Conservation (phyloP, 2,329 filamentous ascomycete species). For the Onygenales sp. region DNA sequence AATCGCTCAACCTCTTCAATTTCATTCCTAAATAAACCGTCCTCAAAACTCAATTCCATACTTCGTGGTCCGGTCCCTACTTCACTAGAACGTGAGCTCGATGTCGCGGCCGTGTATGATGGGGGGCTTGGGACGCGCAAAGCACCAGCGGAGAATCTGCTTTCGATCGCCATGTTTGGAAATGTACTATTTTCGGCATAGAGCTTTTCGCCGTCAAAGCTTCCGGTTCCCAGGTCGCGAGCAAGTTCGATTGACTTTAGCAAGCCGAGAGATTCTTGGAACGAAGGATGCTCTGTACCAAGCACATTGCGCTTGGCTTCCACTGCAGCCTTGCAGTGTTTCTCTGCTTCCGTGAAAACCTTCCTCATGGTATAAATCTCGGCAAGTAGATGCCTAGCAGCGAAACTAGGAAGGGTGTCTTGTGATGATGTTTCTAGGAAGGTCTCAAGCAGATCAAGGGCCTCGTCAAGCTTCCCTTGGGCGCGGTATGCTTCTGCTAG, state of each 20-base stretch:
- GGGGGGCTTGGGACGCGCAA: too few relatives aligned
- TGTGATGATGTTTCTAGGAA: background rate
- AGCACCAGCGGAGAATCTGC: too few relatives aligned
- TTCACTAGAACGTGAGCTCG: too few relatives aligned
- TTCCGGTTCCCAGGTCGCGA: too few relatives aligned
- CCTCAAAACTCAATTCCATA: too few relatives aligned
- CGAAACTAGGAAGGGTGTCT: background rate
- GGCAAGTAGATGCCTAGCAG: background rate
- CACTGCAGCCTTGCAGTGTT: background rate
- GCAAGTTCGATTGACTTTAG: background rate
- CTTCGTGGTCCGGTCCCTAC: too few relatives aligned
- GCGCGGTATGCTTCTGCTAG: background rate
- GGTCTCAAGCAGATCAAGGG: background rate
- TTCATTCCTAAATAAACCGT: too few relatives aligned
- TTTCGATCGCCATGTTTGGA: too few relatives aligned
- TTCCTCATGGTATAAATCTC: background rate
- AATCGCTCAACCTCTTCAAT: too few relatives aligned
- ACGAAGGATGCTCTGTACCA: background rate
- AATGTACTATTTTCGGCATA: too few relatives aligned
- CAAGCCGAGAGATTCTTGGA: background rate
- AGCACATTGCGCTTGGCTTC: background rate
- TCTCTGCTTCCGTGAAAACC: background rate
- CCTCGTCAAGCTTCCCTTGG: background rate
- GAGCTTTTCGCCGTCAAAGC: too few relatives aligned
- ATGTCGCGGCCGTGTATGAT: too few relatives aligned